Evolutionary conservation across 768 basidiomycete genomes (phyloP).

Genomic region (Xerocomus potaroensis): DNA sequence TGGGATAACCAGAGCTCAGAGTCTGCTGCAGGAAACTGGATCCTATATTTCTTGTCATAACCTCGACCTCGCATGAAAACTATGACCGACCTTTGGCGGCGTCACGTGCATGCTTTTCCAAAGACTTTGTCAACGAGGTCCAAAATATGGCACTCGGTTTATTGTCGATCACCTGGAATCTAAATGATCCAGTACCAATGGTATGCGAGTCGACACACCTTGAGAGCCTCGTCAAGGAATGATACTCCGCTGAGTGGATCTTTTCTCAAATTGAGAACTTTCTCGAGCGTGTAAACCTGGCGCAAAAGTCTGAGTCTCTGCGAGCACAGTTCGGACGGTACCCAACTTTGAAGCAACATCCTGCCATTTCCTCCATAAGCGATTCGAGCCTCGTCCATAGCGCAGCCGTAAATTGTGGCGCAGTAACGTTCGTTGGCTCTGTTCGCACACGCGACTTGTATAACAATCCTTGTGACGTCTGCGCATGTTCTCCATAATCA

Average conservation of each 20-base stretch:
- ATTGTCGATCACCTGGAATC: slow-evolving; percentile 72
- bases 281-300: slow-evolving; percentile 93
- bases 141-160: slow-evolving; percentile 92
- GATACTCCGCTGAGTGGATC: slow-evolving; percentile 69
- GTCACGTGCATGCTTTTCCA: slow-evolving; percentile 82
- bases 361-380: slow-evolving; percentile 81
- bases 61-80: background rate
- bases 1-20: slow-evolving; percentile 80
- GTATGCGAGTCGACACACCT: slow-evolving; percentile 37
- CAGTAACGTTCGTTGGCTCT: slow-evolving; percentile 85
- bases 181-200: background rate
- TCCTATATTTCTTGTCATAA: slow-evolving; percentile 39
- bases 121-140: slow-evolving; percentile 70
- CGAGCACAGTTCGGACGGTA: too few species aligned
- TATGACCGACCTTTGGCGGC: slow-evolving; percentile 61
- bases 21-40: slow-evolving; percentile 92
- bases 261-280: slow-evolving; percentile 85
- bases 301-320: background rate
- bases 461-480: slow-evolving; percentile 37
- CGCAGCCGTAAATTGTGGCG: slow-evolving; percentile 79
- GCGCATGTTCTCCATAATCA: slow-evolving; percentile 15
- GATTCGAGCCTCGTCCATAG: slow-evolving; percentile 55
- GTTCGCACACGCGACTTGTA: slow-evolving; percentile 86
- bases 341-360: slow-evolving; percentile 82
- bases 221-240: slow-evolving; percentile 93